Evolutionary conservation across 129 eudicot species (phyloP).

Genomic region (Arctium lappa): DNA sequence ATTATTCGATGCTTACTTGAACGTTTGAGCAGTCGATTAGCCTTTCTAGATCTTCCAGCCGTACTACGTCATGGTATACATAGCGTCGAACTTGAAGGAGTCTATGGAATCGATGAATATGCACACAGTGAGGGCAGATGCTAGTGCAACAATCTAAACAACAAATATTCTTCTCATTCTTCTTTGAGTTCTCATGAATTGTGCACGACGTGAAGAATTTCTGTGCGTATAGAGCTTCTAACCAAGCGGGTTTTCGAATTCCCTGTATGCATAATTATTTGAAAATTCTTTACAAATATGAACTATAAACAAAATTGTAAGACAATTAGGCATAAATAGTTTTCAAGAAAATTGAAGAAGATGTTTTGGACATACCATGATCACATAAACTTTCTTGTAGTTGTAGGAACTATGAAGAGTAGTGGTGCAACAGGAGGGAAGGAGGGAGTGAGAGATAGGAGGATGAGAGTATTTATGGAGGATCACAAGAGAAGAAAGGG

Average conservation of each 20-base stretch:
- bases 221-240: slow-evolving; percentile 74
- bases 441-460: slow-evolving; percentile 31
- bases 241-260: slow-evolving; percentile 79
- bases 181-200: slow-evolving; percentile 78
- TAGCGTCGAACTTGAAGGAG: slow-evolving; percentile 92
- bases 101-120: slow-evolving; percentile 70
- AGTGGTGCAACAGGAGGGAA: slow-evolving; percentile 31
- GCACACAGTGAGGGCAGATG: slow-evolving; percentile 88
- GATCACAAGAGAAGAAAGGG: slow-evolving; percentile 38
- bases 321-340: background rate
- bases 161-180: slow-evolving; percentile 86
- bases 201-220: slow-evolving; percentile 76
- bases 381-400: slow-evolving; percentile 24
- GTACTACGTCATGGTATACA: slow-evolving; percentile 83
- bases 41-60: slow-evolving; percentile 88
- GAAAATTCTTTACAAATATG: background rate
- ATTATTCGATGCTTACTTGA: slow-evolving; percentile 45
- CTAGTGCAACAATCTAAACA: slow-evolving; percentile 93
- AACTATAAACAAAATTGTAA: background rate
- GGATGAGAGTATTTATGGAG: slow-evolving; percentile 62
- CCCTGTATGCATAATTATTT: slow-evolving; percentile 45
- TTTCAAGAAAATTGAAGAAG: background rate
- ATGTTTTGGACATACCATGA: slow-evolving; percentile 47
- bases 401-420: slow-evolving; percentile 2
- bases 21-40: slow-evolving; percentile 88